These are phyloP conservation scores for Solanum hybrid DNA, from an alignment of 305 asterid species.

Conservation along the genomic window DNA sequence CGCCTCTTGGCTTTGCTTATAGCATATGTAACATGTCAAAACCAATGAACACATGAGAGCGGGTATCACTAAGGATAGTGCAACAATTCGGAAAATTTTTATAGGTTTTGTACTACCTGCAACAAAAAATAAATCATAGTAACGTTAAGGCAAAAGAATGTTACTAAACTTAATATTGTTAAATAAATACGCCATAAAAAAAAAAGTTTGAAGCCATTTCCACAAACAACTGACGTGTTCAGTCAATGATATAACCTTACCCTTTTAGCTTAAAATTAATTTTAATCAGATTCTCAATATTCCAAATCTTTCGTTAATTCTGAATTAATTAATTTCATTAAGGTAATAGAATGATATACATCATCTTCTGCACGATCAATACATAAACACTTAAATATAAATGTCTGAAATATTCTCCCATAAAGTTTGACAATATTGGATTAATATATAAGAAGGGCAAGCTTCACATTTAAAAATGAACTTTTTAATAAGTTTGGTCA, in stretches of 20 bases:
- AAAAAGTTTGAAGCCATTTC: neutral
- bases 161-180: neutral
- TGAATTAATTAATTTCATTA: neutral
- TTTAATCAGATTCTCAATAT: neutral
- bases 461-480: neutral
- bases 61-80: conserved; percentile 46
- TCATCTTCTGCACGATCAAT: neutral
- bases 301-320: neutral
- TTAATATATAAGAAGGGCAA: neutral
- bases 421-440: neutral
- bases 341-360: neutral
- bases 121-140: neutral
- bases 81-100: conserved; percentile 30
- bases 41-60: conserved; percentile 26
- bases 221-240: neutral
- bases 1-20: conserved; percentile 10
- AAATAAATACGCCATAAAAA: neutral
- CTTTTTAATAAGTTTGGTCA: neutral
- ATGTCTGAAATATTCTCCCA: neutral
- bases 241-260: neutral
- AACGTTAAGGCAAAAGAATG: neutral
- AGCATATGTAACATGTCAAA: conserved; percentile 31
- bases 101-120: conserved; percentile 29
- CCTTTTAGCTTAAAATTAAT: neutral
- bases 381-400: neutral